Conservation (phyloP, 129 eudicot genomes). For the carrot (Daucus carota) region DH1_v3.0 NC_030381.2:53644001-53644500, state of each 20-base stretch:
- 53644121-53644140: conserved; percentile 3
- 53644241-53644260: conserved; percentile 30
- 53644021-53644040: too few relatives aligned
- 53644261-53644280: conserved; percentile 46
- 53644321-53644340: conserved; percentile 27
- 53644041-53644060: too few relatives aligned
- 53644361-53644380: conserved; percentile 23
- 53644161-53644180: background rate
- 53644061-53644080: too few relatives aligned
- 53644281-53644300: conserved; percentile 25
- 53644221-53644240: conserved; percentile 18
- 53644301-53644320: conserved; percentile 30
- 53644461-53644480: too few relatives aligned
- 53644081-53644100: too few relatives aligned
- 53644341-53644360: conserved; percentile 27
- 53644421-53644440: too few relatives aligned
- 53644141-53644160: conserved; percentile 5
- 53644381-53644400: conserved; percentile 23
- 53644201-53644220: conserved; percentile 34
- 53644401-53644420: too few relatives aligned
- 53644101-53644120: conserved; percentile 14
- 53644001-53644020: too few relatives aligned
- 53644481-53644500: too few relatives aligned
- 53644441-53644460: too few relatives aligned
- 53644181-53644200: background rate